A percentile compares a stretch with the other conserved stretches of the same genome.
Evolutionary conservation across 2,329 filamentous ascomycete species (phyloP).

Genomic region (Cladobotryum mycophilum): DNA sequence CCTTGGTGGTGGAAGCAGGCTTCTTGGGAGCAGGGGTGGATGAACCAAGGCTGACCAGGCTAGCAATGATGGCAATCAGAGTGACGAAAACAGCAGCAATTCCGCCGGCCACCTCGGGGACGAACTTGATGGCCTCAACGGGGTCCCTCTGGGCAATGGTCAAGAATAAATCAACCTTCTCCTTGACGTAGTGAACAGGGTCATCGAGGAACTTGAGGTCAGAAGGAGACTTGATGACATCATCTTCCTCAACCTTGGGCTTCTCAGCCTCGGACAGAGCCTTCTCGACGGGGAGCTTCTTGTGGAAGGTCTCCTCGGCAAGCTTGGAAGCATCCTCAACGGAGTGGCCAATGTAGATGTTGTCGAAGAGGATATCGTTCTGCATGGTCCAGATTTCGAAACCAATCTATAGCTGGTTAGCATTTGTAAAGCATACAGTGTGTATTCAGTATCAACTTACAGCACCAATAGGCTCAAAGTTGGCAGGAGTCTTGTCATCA

Average conservation of each 20-base stretch:
- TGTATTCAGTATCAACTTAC: conserved; percentile 48
- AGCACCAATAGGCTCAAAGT: conserved; percentile 97
- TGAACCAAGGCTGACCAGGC: conserved; percentile 57
- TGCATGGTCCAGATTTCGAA: conserved; percentile 99
- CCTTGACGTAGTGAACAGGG: conserved; percentile 78
- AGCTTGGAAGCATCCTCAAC: conserved; percentile 86
- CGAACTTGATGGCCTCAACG: conserved; percentile 75
- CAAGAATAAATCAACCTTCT: conserved; percentile 91
- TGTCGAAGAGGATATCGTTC: conserved; percentile 97
- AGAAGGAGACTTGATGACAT: conserved; percentile 61
- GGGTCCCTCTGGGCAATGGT: conserved; percentile 77
- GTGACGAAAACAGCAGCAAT: conserved; percentile 65
- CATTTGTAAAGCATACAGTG: too few species aligned
- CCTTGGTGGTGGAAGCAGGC: conserved; percentile 57
- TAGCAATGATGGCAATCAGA: conserved; percentile 63
- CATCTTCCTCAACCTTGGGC: conserved; percentile 60
- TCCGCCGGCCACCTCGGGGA: conserved; percentile 84
- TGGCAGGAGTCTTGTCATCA: conserved; percentile 93
- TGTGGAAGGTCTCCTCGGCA: conserved; percentile 79
- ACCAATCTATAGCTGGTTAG: conserved; percentile 59
- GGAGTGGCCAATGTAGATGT: conserved; percentile 99
- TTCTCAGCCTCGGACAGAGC: conserved; percentile 70
- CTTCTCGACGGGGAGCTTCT: conserved; percentile 81
- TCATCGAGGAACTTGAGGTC: conserved; percentile 88
- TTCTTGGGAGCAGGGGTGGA: conserved; percentile 69